Percentiles rank a stretch among this genome's conserved stretches.
phyloP scores from a whole-genome alignment of 2,329 filamentous ascomycete species.

The Xylariaceae sp. region DNA sequence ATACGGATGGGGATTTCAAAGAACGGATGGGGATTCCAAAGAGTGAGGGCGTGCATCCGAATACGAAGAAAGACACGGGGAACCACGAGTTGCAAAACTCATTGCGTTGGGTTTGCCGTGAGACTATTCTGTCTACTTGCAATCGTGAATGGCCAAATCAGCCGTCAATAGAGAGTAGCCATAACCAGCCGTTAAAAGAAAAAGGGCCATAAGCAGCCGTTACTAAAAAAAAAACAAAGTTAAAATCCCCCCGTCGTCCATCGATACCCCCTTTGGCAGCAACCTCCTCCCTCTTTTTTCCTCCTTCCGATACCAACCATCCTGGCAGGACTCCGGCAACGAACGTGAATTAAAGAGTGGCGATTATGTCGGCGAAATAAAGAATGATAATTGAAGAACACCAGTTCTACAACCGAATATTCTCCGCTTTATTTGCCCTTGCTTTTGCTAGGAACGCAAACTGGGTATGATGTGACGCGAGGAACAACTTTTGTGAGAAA shows the following conservation, averaged over 20 bases:
- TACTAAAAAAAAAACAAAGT: slow-evolving; percentile 2
- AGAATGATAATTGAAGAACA: slow-evolving; percentile 1
- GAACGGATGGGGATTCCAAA: no score
- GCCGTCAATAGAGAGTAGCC: not conserved
- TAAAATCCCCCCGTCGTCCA: not conserved
- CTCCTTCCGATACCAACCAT: slow-evolving; percentile 19
- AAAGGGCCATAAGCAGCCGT: no score
- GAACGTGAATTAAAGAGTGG: slow-evolving; percentile 7
- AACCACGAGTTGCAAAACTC: not conserved
- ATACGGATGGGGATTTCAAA: no score
- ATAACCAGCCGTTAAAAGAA: no score
- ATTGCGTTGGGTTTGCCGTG: slow-evolving; percentile 16
- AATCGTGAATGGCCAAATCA: slow-evolving; percentile 12
- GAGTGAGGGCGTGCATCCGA: no score
- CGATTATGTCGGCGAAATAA: not conserved
- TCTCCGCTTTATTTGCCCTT: slow-evolving; percentile 5
- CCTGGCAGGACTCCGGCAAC: not conserved
- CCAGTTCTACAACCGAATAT: slow-evolving; percentile 6
- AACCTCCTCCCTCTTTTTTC: slow-evolving; percentile 6
- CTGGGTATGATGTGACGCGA: slow-evolving; percentile 17
- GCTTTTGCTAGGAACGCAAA: slow-evolving; percentile 9
- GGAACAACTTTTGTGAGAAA: slow-evolving; percentile 13
- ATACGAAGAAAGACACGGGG: not conserved
- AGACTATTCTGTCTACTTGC: slow-evolving; percentile 16
- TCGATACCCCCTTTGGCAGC: slow-evolving; percentile 6